Evolutionary conservation across 2,329 filamentous ascomycete species (phyloP).

Genomic region (Chrysoporthe deuterocubensis): DNA sequence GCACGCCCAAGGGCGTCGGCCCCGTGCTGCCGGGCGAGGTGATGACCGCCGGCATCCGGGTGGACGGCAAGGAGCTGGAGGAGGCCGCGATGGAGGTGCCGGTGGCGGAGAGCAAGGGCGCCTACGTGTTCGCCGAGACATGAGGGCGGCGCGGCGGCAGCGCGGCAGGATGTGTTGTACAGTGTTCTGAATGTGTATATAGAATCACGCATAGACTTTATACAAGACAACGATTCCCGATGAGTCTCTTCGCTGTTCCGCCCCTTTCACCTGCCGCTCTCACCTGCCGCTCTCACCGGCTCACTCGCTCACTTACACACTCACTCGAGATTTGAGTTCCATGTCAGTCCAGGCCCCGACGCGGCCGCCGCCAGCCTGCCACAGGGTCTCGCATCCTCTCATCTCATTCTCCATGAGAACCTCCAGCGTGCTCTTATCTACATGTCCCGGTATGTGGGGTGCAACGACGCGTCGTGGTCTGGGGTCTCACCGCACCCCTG

Average conservation of each 20-base stretch:
- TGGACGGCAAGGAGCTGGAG: conserved; percentile 80
- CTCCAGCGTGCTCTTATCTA: conserved; percentile 95
- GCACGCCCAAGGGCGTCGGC: conserved; percentile 95
- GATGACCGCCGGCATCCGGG: conserved; percentile 80
- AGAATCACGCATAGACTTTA: conserved; percentile 19
- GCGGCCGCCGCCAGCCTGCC: conserved; percentile 74
- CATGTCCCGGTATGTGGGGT: conserved; percentile 87
- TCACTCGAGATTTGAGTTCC: conserved; percentile 55
- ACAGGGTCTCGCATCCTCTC: conserved; percentile 60
- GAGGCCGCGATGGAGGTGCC: conserved; percentile 83
- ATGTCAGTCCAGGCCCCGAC: conserved; percentile 63
- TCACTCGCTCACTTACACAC: neutral
- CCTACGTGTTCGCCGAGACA: conserved; percentile 78
- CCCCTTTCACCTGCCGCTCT: neutral
- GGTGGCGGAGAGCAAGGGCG: conserved; percentile 77
- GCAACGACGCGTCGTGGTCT: conserved; percentile 85
- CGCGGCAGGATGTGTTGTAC: neutral
- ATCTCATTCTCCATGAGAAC: conserved; percentile 70
- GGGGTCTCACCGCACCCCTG: conserved; percentile 60
- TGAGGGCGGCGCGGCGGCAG: conserved; percentile 41
- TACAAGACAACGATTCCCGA: neutral
- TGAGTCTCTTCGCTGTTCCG: neutral
- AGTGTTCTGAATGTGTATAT: conserved; percentile 13
- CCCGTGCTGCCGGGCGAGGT: conserved; percentile 83
- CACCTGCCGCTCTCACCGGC: conserved; percentile 41